Evolutionary conservation across 2,329 filamentous ascomycete genomes (phyloP), one percentile per base, ranked within the genome.

Genomic region (Didymella pomorum): DNA sequence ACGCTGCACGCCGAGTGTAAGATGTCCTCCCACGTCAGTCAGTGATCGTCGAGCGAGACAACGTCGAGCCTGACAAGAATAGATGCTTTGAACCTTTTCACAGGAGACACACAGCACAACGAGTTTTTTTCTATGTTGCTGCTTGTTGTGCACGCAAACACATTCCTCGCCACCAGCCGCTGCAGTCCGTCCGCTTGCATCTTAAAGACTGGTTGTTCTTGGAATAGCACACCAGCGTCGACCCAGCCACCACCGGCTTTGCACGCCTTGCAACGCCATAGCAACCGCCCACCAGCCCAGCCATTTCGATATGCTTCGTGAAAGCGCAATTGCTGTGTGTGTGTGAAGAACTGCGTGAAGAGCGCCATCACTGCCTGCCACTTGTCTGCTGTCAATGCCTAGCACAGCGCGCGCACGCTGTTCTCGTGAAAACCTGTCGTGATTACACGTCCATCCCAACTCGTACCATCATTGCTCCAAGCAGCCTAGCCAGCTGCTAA

Each of bases 201-300:
- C 56, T 37, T 21, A 31, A 31, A 14, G 23, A 25, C 31, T 7
- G n/a, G 14, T 28, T 37, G 28, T 52, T 44, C 49, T 43, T 26
- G 55, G 35, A 46, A 47, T 29, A 50, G 46, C 26, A 21, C 21
- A 39, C 31, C 31, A n/a, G 16, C 29, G 12, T 8, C 31, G 31
- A 11, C 49, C 56, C 54, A 57, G 54, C 47, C 54, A 57, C 54
- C 21, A 52, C 29, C 18, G 26, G 14, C 33, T 9, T 28, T 26
- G 23, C 26, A 5, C 4, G 29, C 29, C 29, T 14, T 16, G 14
- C 43, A 35, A 18, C 48, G 26, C 49, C 48, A 23, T 42, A n/a
- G 37, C 48, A 42, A 51, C 49, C 48, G 16, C 35, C n/a, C 33
- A 23, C 33, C 26, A 16, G 31, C 33, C 31, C 49, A 52, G 18